These are phyloP conservation scores for Penicillium bovifimosum DNA, from an alignment of 495 filamentous ascomycete species.

Conservation along the genomic window DNA sequence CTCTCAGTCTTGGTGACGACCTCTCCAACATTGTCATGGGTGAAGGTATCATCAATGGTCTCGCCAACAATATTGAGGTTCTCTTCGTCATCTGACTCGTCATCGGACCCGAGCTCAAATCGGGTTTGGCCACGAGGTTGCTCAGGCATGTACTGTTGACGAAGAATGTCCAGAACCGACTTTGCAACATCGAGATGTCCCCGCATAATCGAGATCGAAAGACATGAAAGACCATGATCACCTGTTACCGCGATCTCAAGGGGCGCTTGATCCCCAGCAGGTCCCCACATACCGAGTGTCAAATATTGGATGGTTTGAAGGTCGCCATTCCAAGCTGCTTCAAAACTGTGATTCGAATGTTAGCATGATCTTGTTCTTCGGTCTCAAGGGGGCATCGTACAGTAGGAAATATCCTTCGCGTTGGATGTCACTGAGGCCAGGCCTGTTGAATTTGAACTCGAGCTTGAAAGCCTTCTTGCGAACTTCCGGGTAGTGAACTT, in stretches of 20 bases:
- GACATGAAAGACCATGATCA: constrained; percentile 41
- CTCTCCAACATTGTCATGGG: constrained; percentile 64
- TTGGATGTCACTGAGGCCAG: constrained; percentile 46
- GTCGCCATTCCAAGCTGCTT: constrained; percentile 67
- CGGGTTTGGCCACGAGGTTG: constrained; percentile 34
- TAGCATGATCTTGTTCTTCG: constrained; percentile 1
- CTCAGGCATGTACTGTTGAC: constrained; percentile 55
- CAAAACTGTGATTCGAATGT: constrained; percentile 42
- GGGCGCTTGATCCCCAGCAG: constrained; percentile 40
- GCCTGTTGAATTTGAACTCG: constrained; percentile 43
- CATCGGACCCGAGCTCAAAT: constrained; percentile 44
- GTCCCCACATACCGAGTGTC: constrained; percentile 43
- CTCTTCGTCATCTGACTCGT: constrained; percentile 32
- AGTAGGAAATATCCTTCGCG: constrained; percentile 51
- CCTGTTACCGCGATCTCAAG: constrained; percentile 58
- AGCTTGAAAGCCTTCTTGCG: constrained; percentile 35
- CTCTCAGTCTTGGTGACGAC: constrained; percentile 58
- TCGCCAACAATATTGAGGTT: constrained; percentile 39
- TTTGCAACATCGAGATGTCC: constrained; percentile 57
- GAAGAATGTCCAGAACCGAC: constrained; percentile 58
- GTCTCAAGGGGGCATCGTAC: constrained; percentile 25
- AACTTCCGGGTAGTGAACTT: too few species aligned
- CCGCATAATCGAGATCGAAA: constrained; percentile 58
- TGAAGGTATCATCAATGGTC: constrained; percentile 56
- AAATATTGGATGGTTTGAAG: constrained; percentile 45